Evolutionary conservation across 139 green algal species (phyloP), one percentile per base, ranked within the genome.

Genomic region (Nannochloris sp.): DNA sequence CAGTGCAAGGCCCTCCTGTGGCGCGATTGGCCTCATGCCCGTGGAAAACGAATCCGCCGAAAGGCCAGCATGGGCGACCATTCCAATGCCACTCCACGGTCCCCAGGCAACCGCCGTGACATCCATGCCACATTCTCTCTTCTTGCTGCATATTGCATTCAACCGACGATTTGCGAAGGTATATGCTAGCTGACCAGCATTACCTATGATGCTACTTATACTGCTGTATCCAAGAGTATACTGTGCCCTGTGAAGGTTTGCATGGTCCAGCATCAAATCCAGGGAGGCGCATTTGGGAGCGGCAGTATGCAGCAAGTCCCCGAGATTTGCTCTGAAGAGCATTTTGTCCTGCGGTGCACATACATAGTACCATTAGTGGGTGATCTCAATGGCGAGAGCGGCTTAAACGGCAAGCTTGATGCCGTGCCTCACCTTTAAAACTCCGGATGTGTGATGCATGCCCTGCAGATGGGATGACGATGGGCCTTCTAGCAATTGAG

Each of bases 41-140:
- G 9, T 24, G 8, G 16, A 23, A n/a, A 23, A 23, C 6, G 18
- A 51, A 19, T 19, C 16, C 7, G 16, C 16, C 67, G 44, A 61
- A 44, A 61, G 14, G 25, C 18, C 69, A 49, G 78, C 74, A 83
- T 10, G 76, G 1, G 80, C 75, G 3, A 87, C 88, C 88, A 95
- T 95, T 57, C 88, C 88, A 2, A 44, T 25, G 5, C 48, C 46
- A 24, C 60, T 49, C 77, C 74, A 84, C 4, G 77, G 57, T 4
- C 74, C 77, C 77, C 74, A 84, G 18, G 73, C 64, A 8, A 81
- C 57, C 27, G 44, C 44, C 1, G 2, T 43, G 23, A 57, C 44
- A 15, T 56, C 7, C 5, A 61, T 4, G 8, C 63, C 54, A 51
- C 16, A 51, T 51, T 51, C 16, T 51, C 16, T 51, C 18, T 51